Evolutionary conservation across 176 grass and related monocot genomes (phyloP).

Genomic region (barley (Hordeum vulgare)): MorexV3_pseudomolecules_assembly NC_058520.1:113694498-113694997

Average conservation of each 20-base stretch:
- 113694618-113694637: neutral
- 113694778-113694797: constrained; percentile 53
- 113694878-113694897: constrained; percentile 56
- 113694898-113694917: constrained; percentile 43
- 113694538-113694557: no score
- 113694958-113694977: neutral
- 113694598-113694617: neutral
- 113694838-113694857: constrained; percentile 86
- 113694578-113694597: no score
- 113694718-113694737: constrained; percentile 54
- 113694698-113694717: constrained; percentile 84
- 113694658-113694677: constrained; percentile 44
- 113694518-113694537: neutral
- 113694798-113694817: constrained; percentile 47
- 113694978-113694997: no score
- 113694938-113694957: neutral
- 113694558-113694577: no score
- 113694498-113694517: neutral
- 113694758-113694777: constrained; percentile 45
- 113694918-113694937: neutral
- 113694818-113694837: constrained; percentile 89
- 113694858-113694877: constrained; percentile 48
- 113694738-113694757: constrained; percentile 83
- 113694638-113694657: neutral
- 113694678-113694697: constrained; percentile 97